A percentile compares a stretch with the other conserved stretches of the same genome.
phyloP scores from a whole-genome alignment of 305 asterid species.

The Rubia peregrina region DNA sequence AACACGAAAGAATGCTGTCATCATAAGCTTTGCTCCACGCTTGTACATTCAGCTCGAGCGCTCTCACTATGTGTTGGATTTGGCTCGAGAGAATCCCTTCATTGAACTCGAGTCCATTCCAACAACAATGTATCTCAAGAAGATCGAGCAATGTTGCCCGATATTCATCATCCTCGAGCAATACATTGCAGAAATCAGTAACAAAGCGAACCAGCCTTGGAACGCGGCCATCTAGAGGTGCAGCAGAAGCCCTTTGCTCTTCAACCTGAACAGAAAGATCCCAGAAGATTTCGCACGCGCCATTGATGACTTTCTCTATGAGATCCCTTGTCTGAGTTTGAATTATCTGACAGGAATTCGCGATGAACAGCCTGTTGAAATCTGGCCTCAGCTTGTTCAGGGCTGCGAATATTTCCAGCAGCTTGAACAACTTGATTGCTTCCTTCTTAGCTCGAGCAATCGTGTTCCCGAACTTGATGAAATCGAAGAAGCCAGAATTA shows the following conservation, averaged over 20 bases:
- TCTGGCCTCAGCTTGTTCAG: constrained; percentile 52
- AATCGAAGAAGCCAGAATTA: constrained; percentile 46
- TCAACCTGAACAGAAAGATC: constrained; percentile 66
- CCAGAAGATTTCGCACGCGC: constrained; percentile 54
- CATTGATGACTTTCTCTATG: constrained; percentile 52
- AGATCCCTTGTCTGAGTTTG: constrained; percentile 58
- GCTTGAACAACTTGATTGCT: constrained; percentile 67
- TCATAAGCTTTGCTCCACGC: constrained; percentile 51
- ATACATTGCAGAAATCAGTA: constrained; percentile 50
- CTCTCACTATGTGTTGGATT: constrained; percentile 39
- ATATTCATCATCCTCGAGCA: constrained; percentile 61
- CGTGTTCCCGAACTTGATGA: constrained; percentile 46
- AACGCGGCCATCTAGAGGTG: constrained; percentile 58
- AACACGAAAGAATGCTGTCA: constrained; percentile 37
- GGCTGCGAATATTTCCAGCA: constrained; percentile 62
- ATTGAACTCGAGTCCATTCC: constrained; percentile 37
- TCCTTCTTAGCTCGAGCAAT: constrained; percentile 64
- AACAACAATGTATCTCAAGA: constrained; percentile 55
- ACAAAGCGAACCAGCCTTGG: constrained; percentile 58
- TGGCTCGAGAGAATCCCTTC: constrained; percentile 37
- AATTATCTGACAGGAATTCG: constrained; percentile 44
- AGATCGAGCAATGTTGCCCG: constrained; percentile 41
- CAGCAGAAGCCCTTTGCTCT: constrained; percentile 40
- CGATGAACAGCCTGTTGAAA: constrained; percentile 69
- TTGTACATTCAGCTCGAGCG: constrained; percentile 55